These are phyloP conservation scores for Diaporthe sp. DNA, from an alignment of 2,329 filamentous ascomycete species.

Conservation along the genomic window DNA sequence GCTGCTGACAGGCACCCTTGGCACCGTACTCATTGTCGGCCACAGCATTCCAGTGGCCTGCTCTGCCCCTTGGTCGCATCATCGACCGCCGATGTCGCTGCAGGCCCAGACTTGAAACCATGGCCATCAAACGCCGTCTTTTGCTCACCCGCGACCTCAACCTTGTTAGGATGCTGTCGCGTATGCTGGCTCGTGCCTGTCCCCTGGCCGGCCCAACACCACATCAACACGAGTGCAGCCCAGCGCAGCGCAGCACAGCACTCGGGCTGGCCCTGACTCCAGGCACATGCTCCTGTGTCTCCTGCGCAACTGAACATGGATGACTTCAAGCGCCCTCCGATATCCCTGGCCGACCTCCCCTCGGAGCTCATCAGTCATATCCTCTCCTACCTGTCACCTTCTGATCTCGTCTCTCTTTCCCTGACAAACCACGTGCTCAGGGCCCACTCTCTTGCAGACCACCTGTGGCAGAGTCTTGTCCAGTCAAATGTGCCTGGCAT, in stretches of 20 bases:
- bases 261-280: too few species aligned
- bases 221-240: background rate
- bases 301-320: slow-evolving; percentile 34
- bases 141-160: background rate
- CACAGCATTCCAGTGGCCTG: too few species aligned
- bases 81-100: slow-evolving; percentile 5
- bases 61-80: background rate
- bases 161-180: background rate
- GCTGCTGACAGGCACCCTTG: too few species aligned
- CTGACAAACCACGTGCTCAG: slow-evolving; percentile 73
- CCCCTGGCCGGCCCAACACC: background rate
- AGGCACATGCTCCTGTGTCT: background rate
- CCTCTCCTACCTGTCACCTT: slow-evolving; percentile 72
- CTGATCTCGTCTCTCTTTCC: slow-evolving; percentile 72
- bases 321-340: background rate
- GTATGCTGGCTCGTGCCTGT: background rate
- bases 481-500: slow-evolving; percentile 74
- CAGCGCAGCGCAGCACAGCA: too few species aligned
- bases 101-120: slow-evolving; percentile 5
- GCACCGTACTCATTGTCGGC: too few species aligned
- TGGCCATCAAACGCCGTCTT: background rate
- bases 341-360: slow-evolving; percentile 70
- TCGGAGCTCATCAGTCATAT: slow-evolving; percentile 82
- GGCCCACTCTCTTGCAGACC: slow-evolving; percentile 72
- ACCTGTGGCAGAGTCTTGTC: slow-evolving; percentile 79